Evolutionary conservation across 202 grass and related monocot genomes (phyloP).

Genomic region (Digitaria exilis): DNA sequence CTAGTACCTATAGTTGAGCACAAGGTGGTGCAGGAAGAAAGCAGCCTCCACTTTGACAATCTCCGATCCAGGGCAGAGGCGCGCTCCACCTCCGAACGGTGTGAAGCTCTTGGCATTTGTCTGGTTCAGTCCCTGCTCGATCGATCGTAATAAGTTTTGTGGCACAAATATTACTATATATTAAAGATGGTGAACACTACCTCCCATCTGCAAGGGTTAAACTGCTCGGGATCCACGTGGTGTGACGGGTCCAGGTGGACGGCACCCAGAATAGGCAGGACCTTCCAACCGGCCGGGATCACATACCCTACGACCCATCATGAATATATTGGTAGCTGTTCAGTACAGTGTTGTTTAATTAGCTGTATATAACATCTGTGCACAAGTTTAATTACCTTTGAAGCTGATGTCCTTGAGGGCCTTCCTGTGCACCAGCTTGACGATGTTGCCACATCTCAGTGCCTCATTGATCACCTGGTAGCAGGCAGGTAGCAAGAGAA

Average conservation of each 20-base stretch:
- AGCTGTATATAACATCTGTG: background rate
- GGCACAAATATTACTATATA: too few species aligned
- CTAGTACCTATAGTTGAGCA: constrained; percentile 52
- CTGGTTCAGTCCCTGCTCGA: constrained; percentile 30
- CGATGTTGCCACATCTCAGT: constrained; percentile 58
- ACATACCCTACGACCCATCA: constrained; percentile 40
- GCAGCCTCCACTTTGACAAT: constrained; percentile 56
- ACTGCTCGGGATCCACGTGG: constrained; percentile 44
- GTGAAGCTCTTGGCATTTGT: constrained; percentile 41
- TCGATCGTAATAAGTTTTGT: too few species aligned
- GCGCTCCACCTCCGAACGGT: constrained; percentile 58
- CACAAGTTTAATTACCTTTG: constrained; percentile 43
- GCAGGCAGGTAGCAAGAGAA: background rate
- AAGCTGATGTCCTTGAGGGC: constrained; percentile 58
- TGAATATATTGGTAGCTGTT: background rate
- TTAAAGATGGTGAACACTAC: too few species aligned
- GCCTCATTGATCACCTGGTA: constrained; percentile 53
- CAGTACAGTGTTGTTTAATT: background rate
- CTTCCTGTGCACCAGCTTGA: constrained; percentile 66
- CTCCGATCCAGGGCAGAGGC: constrained; percentile 63
- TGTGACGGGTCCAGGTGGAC: constrained; percentile 54
- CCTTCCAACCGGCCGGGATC: constrained; percentile 68
- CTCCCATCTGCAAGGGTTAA: constrained; percentile 72
- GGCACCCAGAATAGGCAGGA: constrained; percentile 55
- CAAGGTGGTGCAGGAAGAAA: constrained; percentile 65